A percentile compares a stretch with the other conserved stretches of the same genome.
Conservation (phyloP, 2,329 filamentous ascomycete species). For the Boeremia lycopersici region DNA sequence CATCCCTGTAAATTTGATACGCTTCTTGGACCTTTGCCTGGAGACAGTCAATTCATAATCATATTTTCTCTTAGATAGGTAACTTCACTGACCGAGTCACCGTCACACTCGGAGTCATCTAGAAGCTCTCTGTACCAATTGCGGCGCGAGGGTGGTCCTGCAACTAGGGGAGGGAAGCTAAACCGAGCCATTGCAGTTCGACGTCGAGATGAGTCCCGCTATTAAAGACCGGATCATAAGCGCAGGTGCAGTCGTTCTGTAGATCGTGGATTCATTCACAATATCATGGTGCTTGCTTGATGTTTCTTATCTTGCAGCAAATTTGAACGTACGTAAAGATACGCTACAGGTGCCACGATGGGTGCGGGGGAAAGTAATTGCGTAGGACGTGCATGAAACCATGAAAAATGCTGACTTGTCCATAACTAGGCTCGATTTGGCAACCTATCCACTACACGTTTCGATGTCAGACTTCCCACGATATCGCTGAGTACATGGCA, state of each 20-base stretch:
- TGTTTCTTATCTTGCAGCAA: no score
- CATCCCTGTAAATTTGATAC: constrained; percentile 9
- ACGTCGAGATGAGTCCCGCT: no score
- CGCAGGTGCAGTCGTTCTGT: no score
- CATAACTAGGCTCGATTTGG: background rate
- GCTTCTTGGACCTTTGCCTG: constrained; percentile 10
- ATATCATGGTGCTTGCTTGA: no score
- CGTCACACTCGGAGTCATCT: constrained; percentile 12
- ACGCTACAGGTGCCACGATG: background rate
- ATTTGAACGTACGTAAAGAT: background rate
- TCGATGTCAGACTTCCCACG: background rate
- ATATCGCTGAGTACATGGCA: background rate
- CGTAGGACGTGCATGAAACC: background rate
- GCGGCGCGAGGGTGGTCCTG: constrained; percentile 13
- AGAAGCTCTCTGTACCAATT: constrained; percentile 23
- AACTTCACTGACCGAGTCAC: constrained; percentile 7
- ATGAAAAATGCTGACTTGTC: background rate
- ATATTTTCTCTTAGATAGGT: no score
- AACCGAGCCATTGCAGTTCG: constrained; percentile 8
- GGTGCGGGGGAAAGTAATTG: background rate
- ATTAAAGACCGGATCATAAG: no score
- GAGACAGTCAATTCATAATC: background rate
- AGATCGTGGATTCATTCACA: no score
- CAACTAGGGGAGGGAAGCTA: constrained; percentile 12
- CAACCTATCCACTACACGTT: background rate